Base-by-base conservation (phyloP, 306 rosid species). In the Inga leiocalycina region DNA sequence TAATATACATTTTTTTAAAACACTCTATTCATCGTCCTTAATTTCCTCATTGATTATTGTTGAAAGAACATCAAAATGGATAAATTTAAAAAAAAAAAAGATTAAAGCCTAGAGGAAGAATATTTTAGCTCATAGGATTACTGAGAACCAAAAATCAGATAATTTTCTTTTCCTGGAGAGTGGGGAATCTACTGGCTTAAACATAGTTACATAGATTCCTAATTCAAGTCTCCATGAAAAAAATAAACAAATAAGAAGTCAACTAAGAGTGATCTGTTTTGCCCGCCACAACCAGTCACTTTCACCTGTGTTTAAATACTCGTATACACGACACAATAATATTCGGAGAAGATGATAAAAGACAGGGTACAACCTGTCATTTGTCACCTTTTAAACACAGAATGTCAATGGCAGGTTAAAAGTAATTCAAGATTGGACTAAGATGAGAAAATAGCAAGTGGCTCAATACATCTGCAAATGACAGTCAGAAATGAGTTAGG, bases 1-100 rank as follows among this genome's bases (percentile, higher is more conserved):
- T 37, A 7, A 5, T 37, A 5, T 5, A 0, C 5, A 39, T 39
- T 39, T 39, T 39, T 39, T 0, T 39, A 39, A 39, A 6, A 39
- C 8, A 39, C 8, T 0, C 0, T 6, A 6, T 39, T 6, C 43
- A 39, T 39, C 8, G 0, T 6, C 1, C 0, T 39, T 39, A 5
- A 37, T 37, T 37, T 37, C 41, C 1, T 39, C 43, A 39, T 39
- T 6, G 43, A 6, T 39, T 37, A 4, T 37, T 37, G 41, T 37
- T 5, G 1, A 39, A 6, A 6, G 1, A 37, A 39, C 1, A 39
- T 39, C 43, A 39, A 37, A 0, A 37, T 39, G 1, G 0, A 0
- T 39, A 6, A 39, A 6, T 6, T 37, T 5, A 5, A 5, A 37
- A 37, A 39, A 4, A 37, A 37, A 39, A 5, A 5, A 37, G 5